These are phyloP conservation scores for Chaetomiaceae sp. DNA, from an alignment of 2,329 filamentous ascomycete genomes.

Conservation along the genomic window DNA sequence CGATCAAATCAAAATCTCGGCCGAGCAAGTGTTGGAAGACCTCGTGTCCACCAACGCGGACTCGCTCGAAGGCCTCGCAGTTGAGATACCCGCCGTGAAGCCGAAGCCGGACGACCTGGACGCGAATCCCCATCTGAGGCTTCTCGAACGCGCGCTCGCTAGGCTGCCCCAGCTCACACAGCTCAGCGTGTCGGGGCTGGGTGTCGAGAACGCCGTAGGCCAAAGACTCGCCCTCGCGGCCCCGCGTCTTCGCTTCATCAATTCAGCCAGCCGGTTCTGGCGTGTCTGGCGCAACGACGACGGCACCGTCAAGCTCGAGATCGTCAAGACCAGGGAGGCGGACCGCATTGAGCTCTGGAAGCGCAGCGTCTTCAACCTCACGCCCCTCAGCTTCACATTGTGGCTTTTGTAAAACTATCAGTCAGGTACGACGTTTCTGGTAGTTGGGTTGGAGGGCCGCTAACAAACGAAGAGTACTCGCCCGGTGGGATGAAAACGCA, in stretches of 20 bases:
- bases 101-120: neutral
- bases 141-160: neutral
- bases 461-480: too few species aligned
- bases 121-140: neutral
- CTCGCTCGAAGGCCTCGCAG: neutral
- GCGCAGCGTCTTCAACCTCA: neutral
- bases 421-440: too few species aligned
- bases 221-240: neutral
- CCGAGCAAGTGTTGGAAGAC: neutral
- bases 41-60: neutral
- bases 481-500: too few species aligned
- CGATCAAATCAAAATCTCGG: too few species aligned
- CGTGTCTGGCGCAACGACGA: neutral
- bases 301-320: neutral
- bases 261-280: neutral
- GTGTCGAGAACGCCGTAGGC: too few species aligned
- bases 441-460: too few species aligned
- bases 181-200: too few species aligned
- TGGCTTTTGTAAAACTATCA: too few species aligned
- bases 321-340: too few species aligned
- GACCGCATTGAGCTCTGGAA: neutral
- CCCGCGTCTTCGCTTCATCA: neutral
- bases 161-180: neutral
- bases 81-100: neutral
- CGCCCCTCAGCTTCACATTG: too few species aligned